phyloP scores from a whole-genome alignment of 2,329 filamentous ascomycete genomes.

The Colletotrichum musicola region DNA sequence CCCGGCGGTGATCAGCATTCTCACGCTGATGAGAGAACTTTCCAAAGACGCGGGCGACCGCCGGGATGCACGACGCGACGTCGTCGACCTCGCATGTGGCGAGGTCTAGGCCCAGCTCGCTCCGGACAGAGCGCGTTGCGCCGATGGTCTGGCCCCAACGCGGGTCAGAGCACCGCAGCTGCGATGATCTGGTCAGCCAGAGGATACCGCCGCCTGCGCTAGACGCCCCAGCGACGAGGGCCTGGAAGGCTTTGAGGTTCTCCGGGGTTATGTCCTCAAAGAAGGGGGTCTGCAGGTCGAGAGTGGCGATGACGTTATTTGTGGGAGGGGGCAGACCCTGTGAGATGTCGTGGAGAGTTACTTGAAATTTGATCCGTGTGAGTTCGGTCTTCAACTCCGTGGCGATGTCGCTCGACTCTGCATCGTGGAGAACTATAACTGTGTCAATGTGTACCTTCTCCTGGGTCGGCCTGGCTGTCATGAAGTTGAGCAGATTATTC shows the following conservation, averaged over 20 bases:
- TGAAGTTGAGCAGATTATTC: slow-evolving; percentile 34
- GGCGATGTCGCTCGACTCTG: neutral
- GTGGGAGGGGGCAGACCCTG: neutral
- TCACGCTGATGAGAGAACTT: neutral
- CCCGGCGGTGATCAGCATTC: neutral
- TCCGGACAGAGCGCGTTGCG: slow-evolving; percentile 40
- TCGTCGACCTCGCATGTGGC: slow-evolving; percentile 20
- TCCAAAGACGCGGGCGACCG: neutral
- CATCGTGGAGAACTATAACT: slow-evolving; percentile 13
- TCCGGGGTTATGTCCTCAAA: slow-evolving; percentile 33
- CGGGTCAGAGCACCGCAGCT: slow-evolving; percentile 42
- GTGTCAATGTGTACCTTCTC: rapidly evolving
- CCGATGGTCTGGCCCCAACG: slow-evolving; percentile 42
- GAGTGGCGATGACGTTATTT: slow-evolving; percentile 31
- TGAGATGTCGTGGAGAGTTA: slow-evolving; percentile 5
- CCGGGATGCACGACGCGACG: neutral
- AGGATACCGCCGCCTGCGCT: slow-evolving; percentile 36
- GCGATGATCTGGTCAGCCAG: slow-evolving; percentile 43
- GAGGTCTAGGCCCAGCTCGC: slow-evolving; percentile 36
- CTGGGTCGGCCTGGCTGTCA: slow-evolving; percentile 7
- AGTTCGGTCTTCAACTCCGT: neutral
- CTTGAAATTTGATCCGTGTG: too few species aligned
- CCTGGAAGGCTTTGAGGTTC: slow-evolving; percentile 36
- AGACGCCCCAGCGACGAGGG: slow-evolving; percentile 15
- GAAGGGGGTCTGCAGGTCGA: slow-evolving; percentile 41